A percentile compares a stretch with the other conserved stretches of the same genome.
Evolutionary conservation across 345 rosid species (phyloP).

Genomic region (Arabidopsis arenosa): DNA sequence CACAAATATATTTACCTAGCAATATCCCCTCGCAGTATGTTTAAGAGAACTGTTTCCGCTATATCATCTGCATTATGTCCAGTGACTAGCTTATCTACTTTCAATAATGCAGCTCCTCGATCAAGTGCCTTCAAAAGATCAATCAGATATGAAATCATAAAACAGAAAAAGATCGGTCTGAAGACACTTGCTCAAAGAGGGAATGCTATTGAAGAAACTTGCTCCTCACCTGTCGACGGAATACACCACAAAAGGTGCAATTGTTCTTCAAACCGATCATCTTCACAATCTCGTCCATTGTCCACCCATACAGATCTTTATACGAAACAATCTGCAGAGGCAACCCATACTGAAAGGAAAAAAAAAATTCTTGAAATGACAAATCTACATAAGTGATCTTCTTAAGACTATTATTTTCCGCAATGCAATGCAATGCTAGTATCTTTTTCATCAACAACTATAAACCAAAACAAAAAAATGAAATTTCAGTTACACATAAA

Average conservation of each 20-base stretch:
- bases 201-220: background rate
- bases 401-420: background rate
- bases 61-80: conserved; percentile 98
- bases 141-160: background rate
- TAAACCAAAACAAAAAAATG: background rate
- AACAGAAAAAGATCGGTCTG: background rate
- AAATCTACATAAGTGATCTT: background rate
- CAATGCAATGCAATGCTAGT: background rate
- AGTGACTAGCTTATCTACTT: conserved; percentile 89
- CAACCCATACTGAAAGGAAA: conserved; percentile 68
- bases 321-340: conserved; percentile 88
- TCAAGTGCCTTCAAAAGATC: conserved; percentile 73
- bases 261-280: conserved; percentile 94
- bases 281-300: conserved; percentile 98
- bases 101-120: conserved; percentile 84
- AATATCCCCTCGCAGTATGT: conserved; percentile 89
- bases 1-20: conserved; percentile 60
- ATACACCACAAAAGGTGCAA: conserved; percentile 96
- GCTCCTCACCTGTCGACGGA: conserved; percentile 76
- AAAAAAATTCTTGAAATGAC: background rate
- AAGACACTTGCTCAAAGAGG: background rate
- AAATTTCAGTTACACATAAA: background rate
- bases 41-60: conserved; percentile 92
- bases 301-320: conserved; percentile 98
- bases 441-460: background rate